Conservation (phyloP, 305 asterid genomes). For the Fraxinus xanthoxyloides region DNA sequence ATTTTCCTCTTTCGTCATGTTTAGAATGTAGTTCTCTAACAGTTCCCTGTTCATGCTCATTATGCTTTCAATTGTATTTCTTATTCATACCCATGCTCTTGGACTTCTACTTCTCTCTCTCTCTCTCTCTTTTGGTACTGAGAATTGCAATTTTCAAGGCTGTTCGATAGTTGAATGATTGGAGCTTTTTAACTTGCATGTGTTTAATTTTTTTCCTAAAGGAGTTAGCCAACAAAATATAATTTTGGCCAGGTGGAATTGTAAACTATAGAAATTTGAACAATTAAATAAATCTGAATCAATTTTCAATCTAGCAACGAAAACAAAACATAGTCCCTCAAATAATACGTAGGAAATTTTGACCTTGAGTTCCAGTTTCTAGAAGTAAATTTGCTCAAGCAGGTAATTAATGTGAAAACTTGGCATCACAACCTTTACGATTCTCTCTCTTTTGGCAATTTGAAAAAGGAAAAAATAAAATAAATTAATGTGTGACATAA, state of each 20-base stretch:
- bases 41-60: neutral
- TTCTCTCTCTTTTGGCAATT: neutral
- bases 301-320: neutral
- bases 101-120: neutral
- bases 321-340: neutral
- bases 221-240: neutral
- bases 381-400: neutral
- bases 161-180: neutral
- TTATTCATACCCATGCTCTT: neutral
- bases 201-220: neutral
- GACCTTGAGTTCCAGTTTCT: neutral
- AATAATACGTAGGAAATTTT: neutral
- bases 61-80: neutral
- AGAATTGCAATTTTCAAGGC: neutral
- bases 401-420: neutral
- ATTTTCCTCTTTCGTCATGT: neutral
- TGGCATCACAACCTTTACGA: neutral
- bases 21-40: neutral
- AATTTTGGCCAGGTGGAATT: neutral
- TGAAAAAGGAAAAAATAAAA: neutral
- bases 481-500: neutral
- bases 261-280: neutral
- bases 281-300: neutral
- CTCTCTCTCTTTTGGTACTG: neutral
- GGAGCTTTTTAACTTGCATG: neutral